These are phyloP conservation scores for Zasmidium angulare DNA, from an alignment of 2,329 filamentous ascomycete genomes.

Conservation along the genomic window DNA sequence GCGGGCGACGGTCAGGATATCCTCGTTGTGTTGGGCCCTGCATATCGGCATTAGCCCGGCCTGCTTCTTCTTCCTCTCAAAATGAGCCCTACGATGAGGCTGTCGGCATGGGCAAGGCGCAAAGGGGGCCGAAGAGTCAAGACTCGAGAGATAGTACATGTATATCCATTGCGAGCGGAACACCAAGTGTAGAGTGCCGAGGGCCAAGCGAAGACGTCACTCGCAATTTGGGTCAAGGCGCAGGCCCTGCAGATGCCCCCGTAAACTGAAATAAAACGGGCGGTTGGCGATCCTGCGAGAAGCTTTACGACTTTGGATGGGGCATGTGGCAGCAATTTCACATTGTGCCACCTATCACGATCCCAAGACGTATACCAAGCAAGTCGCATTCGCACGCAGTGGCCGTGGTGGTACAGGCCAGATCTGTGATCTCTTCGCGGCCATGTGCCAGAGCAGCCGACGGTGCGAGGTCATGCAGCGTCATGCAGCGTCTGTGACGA, in stretches of 20 bases:
- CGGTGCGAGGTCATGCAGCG: background rate
- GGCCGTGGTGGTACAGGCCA: background rate
- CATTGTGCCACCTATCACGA: background rate
- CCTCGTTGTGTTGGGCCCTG: background rate
- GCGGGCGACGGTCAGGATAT: background rate
- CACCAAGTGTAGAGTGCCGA: no score
- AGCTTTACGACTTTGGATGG: background rate
- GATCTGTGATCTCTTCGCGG: background rate
- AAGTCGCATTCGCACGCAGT: background rate
- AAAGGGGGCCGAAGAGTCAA: no score
- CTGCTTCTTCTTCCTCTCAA: no score
- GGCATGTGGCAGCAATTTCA: background rate
- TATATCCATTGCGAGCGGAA: no score
- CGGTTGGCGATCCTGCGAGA: background rate
- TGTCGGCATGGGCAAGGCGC: no score
- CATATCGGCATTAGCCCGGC: background rate
- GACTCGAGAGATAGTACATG: no score
- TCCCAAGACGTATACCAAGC: background rate
- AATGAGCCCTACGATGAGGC: no score
- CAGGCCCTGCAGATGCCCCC: background rate
- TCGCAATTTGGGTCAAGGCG: no score
- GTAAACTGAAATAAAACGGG: background rate
- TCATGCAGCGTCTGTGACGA: background rate
- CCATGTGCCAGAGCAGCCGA: background rate
- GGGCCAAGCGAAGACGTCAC: background rate